phyloP scores from a whole-genome alignment of 495 filamentous ascomycete species.

The Hyaloscypha bicolor region DNA sequence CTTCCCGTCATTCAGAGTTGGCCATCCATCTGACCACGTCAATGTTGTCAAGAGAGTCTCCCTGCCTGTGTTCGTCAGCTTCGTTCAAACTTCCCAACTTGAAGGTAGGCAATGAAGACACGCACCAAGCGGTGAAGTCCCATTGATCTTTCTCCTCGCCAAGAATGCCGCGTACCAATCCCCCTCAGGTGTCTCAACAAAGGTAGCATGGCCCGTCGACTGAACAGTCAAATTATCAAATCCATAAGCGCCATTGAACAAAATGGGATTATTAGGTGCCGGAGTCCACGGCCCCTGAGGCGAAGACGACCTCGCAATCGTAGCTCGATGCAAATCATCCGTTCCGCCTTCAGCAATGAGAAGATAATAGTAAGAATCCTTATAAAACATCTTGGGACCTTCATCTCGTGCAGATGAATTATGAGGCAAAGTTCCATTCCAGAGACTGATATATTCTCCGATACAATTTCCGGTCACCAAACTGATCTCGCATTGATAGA shows the following conservation, averaged over 20 bases:
- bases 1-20: too few species aligned
- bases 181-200: conserved; percentile 40
- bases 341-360: conserved; percentile 55
- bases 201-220: conserved; percentile 45
- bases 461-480: not conserved
- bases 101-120: too few species aligned
- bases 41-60: not conserved
- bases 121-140: too few species aligned
- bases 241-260: conserved; percentile 37
- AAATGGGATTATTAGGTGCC: conserved; percentile 35
- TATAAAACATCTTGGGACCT: conserved; percentile 50
- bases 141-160: conserved; percentile 10
- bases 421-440: conserved; percentile 4
- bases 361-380: conserved; percentile 49
- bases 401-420: conserved; percentile 34
- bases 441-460: not conserved
- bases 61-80: conserved; percentile 4
- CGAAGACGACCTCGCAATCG: conserved; percentile 17
- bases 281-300: conserved; percentile 43
- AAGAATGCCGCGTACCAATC: conserved; percentile 45
- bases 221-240: conserved; percentile 36
- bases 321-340: conserved; percentile 41
- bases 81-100: too few species aligned
- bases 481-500: conserved; percentile 15
- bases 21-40: too few species aligned